Evolutionary conservation across 1,284 basidiomycete genomes (phyloP), one percentile per base, ranked within the genome.

Genomic region (Moesziomyces globuligerus): DNA sequence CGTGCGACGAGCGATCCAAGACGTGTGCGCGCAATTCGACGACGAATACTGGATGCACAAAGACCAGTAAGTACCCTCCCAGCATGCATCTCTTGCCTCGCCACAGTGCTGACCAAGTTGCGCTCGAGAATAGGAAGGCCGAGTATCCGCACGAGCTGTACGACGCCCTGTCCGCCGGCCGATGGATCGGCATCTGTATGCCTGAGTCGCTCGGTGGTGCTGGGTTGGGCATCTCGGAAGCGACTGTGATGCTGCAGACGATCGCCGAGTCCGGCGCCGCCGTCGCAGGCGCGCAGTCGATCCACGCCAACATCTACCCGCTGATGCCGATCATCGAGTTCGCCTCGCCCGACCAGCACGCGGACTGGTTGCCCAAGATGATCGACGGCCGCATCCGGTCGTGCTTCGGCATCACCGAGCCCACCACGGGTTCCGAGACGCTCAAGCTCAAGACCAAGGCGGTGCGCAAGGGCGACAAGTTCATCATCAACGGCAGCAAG

Each of bases 401-500:
- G 4, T 83, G 83, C 46, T 84, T 84, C 45, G 83, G 81, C 4
- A 81, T 84, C 20, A 84, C 83, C 5, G 83, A 84, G 60, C 82
- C 83, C 1, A 76, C 81, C 18, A 72, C 78, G 2, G 81, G 81
- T 1, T 61, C 72, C 10, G 81, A 83, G 51, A 83, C 81, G 43
- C 53, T 83, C 17, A 83, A 78, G 38, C 59, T 83, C 26, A 69
- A 75, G 32, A 83, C 81, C 1, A 70, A 56, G 21, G 81, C 81
- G 2, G 71, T 66, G 5, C 65, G 54, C 13, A 52, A 47, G 26
- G 72, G 72, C 0, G 53, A 69, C 29, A 57, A 62, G 32, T 83
- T 79, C 49, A 42, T 80, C 7, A 65, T 83, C 8, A 81, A 78
- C 51, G 81, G 81, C 1, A 68, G 69, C 49, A 83, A 75, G 55